These are phyloP conservation scores for Thyridium curvatum DNA, from an alignment of 2,329 filamentous ascomycete species.

Conservation along the genomic window DNA sequence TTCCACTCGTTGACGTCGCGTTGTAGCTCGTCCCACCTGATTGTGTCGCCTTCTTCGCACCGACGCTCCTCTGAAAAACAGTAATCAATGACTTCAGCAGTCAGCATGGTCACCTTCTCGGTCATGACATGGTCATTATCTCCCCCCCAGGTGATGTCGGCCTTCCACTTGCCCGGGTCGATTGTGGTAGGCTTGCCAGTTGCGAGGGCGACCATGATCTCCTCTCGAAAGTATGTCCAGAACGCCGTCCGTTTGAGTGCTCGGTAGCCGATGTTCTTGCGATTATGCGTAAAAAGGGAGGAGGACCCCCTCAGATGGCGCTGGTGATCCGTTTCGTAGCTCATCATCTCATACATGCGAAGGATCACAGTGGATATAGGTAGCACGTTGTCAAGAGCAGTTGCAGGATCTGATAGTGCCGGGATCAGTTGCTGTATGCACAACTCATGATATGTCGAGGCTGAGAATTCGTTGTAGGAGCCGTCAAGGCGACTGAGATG, in stretches of 20 bases:
- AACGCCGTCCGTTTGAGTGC: conserved; percentile 1
- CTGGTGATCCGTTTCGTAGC: not conserved
- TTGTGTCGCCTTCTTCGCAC: not conserved
- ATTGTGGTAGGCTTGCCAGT: not conserved
- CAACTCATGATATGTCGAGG: not conserved
- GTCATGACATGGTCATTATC: conserved; percentile 1
- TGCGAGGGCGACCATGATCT: conserved; percentile 1
- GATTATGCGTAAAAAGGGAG: conserved; percentile 1
- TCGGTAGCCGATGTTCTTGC: not conserved
- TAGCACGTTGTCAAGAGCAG: not conserved
- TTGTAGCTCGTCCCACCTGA: not conserved
- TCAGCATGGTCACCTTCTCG: conserved; percentile 1
- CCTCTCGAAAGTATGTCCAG: conserved; percentile 2
- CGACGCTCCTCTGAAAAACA: not conserved
- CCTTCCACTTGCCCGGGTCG: not conserved
- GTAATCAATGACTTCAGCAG: conserved; percentile 1
- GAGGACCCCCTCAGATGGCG: conserved; percentile 1
- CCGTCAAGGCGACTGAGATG: not conserved
- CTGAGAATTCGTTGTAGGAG: not conserved
- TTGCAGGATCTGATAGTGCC: not conserved
- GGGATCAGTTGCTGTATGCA: conserved; percentile 1
- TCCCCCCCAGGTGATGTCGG: not conserved
- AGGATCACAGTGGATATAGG: conserved; percentile 2
- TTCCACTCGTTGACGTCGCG: not conserved
- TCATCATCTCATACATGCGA: conserved; percentile 2